Conservation (phyloP, 2,329 filamentous ascomycete species). For the Neonectria coccinea region DNA sequence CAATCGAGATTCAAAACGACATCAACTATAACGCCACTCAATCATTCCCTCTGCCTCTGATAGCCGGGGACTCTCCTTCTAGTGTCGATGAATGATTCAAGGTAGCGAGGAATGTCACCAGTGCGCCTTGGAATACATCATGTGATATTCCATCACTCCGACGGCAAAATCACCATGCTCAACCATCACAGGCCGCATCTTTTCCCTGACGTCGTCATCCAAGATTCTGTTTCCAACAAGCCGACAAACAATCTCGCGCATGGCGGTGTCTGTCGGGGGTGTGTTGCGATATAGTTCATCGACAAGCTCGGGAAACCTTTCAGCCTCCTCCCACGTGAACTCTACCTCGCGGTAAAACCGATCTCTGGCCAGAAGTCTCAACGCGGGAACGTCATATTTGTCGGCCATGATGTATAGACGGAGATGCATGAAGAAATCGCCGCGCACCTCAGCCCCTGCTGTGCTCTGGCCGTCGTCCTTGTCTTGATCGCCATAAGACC, state of each 20-base stretch:
- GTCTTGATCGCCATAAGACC: not conserved
- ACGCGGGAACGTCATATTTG: slow-evolving; percentile 50
- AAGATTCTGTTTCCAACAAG: slow-evolving; percentile 29
- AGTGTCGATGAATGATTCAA: not conserved
- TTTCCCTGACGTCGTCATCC: slow-evolving; percentile 1
- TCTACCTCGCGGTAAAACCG: slow-evolving; percentile 46
- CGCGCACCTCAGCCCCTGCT: not conserved
- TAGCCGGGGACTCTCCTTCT: no score
- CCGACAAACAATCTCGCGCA: slow-evolving; percentile 31
- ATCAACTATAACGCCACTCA: not conserved
- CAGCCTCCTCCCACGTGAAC: slow-evolving; percentile 18
- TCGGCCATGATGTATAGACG: slow-evolving; percentile 52
- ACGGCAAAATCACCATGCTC: slow-evolving; percentile 32
- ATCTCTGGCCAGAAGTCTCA: slow-evolving; percentile 46
- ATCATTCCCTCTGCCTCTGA: not conserved
- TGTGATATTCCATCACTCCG: slow-evolving; percentile 28
- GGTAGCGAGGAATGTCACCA: not conserved
- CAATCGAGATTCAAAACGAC: not conserved
- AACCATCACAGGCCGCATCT: slow-evolving; percentile 16
- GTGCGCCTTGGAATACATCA: slow-evolving; percentile 3
- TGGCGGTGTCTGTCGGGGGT: slow-evolving; percentile 5
- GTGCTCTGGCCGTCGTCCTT: not conserved
- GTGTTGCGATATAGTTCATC: slow-evolving; percentile 31
- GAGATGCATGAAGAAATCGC: slow-evolving; percentile 37
- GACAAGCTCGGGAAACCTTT: slow-evolving; percentile 22